These are phyloP conservation scores for Tuber borchii DNA, from an alignment of 495 filamentous ascomycete genomes.

Conservation along the genomic window DNA sequence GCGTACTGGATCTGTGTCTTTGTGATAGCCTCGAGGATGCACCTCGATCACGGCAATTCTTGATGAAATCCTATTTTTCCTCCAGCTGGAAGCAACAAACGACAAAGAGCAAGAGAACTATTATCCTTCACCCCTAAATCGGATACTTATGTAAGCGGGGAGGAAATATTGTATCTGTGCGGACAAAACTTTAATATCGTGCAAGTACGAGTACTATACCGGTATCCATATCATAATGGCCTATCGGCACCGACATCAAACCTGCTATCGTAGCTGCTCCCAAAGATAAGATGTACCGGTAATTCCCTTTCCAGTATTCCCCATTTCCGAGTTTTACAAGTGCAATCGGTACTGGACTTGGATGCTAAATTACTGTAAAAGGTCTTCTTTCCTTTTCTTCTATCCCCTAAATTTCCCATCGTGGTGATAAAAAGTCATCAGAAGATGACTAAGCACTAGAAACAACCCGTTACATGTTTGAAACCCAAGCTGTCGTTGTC, in stretches of 20 bases:
- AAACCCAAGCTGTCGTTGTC: constrained; percentile 27
- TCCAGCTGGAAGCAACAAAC: background rate
- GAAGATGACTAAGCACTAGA: background rate
- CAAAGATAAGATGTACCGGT: background rate
- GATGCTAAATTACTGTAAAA: background rate
- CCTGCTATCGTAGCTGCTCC: background rate
- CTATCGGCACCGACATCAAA: background rate
- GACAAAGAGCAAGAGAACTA: background rate
- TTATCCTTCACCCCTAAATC: background rate
- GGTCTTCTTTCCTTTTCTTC: background rate
- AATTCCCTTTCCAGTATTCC: background rate
- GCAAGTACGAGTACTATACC: too few species aligned
- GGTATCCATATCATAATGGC: background rate
- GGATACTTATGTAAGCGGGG: background rate
- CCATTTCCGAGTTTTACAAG: background rate
- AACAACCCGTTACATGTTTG: background rate
- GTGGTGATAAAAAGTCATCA: background rate
- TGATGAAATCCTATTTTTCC: background rate
- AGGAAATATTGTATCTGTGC: background rate
- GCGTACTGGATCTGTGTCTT: background rate
- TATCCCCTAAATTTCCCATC: background rate
- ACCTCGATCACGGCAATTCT: background rate
- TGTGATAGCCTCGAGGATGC: background rate
- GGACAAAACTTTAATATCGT: background rate
- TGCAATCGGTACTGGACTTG: background rate